Conservation (phyloP, 352 stramenopile species). For the Albugo candida region DNA sequence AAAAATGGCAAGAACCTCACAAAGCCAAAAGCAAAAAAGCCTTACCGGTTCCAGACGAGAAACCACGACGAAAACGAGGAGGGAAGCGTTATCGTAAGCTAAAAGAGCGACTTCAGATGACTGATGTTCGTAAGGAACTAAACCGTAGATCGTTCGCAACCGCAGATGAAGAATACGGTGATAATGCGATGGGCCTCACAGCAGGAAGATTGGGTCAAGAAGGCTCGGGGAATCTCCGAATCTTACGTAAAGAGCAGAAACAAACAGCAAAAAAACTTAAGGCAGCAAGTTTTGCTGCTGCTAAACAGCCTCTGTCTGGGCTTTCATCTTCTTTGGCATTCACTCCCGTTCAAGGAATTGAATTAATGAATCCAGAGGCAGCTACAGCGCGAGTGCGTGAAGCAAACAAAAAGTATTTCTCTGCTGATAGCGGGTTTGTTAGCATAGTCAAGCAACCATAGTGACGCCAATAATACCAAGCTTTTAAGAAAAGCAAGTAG, state of each 20-base stretch:
- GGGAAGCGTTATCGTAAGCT: constrained; percentile 88
- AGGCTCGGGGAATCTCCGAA: constrained; percentile 74
- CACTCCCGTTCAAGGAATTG: constrained; percentile 91
- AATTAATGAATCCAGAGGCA: constrained; percentile 95
- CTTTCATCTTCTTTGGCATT: constrained; percentile 94
- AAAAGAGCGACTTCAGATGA: constrained; percentile 96
- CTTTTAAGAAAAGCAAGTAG: no score
- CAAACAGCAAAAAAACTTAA: constrained; percentile 85
- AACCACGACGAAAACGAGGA: constrained; percentile 86
- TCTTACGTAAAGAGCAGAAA: constrained; percentile 80
- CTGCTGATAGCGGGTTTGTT: constrained; percentile 87
- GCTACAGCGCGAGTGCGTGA: constrained; percentile 78
- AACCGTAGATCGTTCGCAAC: constrained; percentile 91
- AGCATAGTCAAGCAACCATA: constrained; percentile 59
- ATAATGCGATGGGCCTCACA: constrained; percentile 96
- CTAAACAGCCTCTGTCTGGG: constrained; percentile 53
- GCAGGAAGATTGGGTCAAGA: constrained; percentile 80
- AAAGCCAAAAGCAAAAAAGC: constrained; percentile 95
- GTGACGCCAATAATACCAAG: no score
- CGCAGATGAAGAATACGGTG: constrained; percentile 90
- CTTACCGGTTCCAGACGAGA: constrained; percentile 89
- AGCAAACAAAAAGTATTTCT: constrained; percentile 97
- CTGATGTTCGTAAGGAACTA: constrained; percentile 91
- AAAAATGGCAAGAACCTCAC: constrained; percentile 94
- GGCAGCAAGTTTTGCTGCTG: constrained; percentile 66